Evolutionary conservation across 1,284 basidiomycete species (phyloP).

Genomic region (Austroboletus niveus): DNA sequence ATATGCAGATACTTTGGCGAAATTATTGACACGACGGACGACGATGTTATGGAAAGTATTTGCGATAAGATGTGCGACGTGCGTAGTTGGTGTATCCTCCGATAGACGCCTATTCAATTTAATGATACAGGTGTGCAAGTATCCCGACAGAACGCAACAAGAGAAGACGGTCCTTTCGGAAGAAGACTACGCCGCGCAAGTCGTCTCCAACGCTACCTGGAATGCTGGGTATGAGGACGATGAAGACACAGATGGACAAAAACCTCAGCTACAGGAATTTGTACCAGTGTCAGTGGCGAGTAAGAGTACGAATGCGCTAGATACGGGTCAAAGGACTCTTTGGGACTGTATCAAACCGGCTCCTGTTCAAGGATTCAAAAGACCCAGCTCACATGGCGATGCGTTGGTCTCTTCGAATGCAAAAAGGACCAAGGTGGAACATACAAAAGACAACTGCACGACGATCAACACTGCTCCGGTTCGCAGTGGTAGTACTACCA

Average conservation of each 20-base stretch:
- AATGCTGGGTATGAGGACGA: slow-evolving; percentile 30
- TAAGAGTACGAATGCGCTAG: not conserved
- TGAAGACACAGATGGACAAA: slow-evolving; percentile 10
- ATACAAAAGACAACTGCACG: slow-evolving; percentile 5
- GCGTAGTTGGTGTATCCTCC: slow-evolving; percentile 27
- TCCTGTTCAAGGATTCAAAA: slow-evolving; percentile 24
- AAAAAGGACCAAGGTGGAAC: slow-evolving; percentile 41
- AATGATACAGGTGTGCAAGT: slow-evolving; percentile 63
- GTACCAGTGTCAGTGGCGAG: slow-evolving; percentile 1
- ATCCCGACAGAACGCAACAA: slow-evolving; percentile 58
- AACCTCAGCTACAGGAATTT: not conserved
- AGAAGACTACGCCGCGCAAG: slow-evolving; percentile 39
- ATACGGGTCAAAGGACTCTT: slow-evolving; percentile 21
- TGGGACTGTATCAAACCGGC: slow-evolving; percentile 19
- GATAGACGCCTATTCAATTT: not conserved
- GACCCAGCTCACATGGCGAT: slow-evolving; percentile 18
- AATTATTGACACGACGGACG: slow-evolving; percentile 52
- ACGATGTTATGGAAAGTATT: slow-evolving; percentile 48
- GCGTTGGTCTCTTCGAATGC: slow-evolving; percentile 8
- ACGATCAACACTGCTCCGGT: not conserved
- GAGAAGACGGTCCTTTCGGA: slow-evolving; percentile 51
- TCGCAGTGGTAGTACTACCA: not conserved
- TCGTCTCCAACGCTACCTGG: slow-evolving; percentile 15
- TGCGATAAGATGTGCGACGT: slow-evolving; percentile 87
- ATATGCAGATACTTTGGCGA: slow-evolving; percentile 88